Evolutionary conservation across 306 rosid species (phyloP), one percentile per base, ranked within the genome.

Genomic region (Lathyrus oleraceus): DNA sequence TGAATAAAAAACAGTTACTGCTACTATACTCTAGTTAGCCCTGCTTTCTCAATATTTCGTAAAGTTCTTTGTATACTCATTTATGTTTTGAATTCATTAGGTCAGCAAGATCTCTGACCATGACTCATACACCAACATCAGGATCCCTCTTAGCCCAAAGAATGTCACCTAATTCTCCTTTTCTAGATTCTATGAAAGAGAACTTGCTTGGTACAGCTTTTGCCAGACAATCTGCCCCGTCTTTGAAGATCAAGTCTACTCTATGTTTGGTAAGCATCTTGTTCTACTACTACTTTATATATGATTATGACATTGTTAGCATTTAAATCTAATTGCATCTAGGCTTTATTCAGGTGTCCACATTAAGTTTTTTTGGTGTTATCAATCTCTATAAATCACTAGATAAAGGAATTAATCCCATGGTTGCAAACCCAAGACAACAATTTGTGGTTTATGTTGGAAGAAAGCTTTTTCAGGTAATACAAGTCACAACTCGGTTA

Each of bases 101-200:
- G 79, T 87, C 98, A 1, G 98, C 96, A 61, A 89, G 98, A 75
- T 87, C 88, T 83, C 81, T 89, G 59, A 83, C 95, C 16, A 80
- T 67, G 62, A 85, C 89, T 83, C 83, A 80, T 65, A 87, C 98
- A 64, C 89, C 98, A 54, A 58, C 88, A 43, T 75, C 84, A 3
- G 88, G 88, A 65, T 86, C 90, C 71, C 4, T 76, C 61, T 59
- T 85, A 67, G 84, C 85, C 67, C 89, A 89, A 76, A 83, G 74
- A 86, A 77, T 32, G 78, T 7, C 74, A 60, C 76, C 82, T 72
- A 20, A 61, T 40, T 65, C 85, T 58, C 40, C 45, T 62, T 14
- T 6, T 66, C 65, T 63, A 39, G 76, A 70, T 69, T 66, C 89
- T 32, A 71, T 52, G 54, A 75, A 81, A 49, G 95, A 86, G 73